Percentiles rank a stretch among this genome's conserved stretches.
phyloP scores from a whole-genome alignment of 768 basidiomycete genomes.

The Mycena albidolilacea region DNA sequence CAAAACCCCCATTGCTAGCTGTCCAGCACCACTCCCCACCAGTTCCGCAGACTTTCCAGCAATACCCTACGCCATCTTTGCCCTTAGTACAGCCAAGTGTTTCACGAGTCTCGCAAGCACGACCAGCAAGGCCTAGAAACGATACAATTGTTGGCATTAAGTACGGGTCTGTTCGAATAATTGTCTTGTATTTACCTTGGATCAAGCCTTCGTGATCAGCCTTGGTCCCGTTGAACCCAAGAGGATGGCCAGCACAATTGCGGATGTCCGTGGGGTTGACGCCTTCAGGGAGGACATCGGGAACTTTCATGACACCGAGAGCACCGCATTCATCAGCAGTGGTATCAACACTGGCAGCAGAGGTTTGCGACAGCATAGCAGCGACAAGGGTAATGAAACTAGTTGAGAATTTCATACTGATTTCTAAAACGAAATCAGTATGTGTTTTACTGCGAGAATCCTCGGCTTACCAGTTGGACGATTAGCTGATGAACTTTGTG shows the following conservation, averaged over 20 bases:
- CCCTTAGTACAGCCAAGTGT: neutral
- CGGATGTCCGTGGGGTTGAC: neutral
- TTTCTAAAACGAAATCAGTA: slow-evolving; percentile 2
- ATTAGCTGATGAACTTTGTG: slow-evolving; percentile 8
- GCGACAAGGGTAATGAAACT: slow-evolving; percentile 2
- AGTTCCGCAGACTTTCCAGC: slow-evolving; percentile 10
- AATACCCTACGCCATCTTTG: slow-evolving; percentile 2
- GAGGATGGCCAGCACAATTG: no score
- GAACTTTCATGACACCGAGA: slow-evolving; percentile 6
- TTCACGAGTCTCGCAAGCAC: neutral
- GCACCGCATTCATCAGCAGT: slow-evolving; percentile 11
- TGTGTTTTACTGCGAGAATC: slow-evolving; percentile 2
- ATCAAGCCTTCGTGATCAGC: neutral
- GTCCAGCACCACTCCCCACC: slow-evolving; percentile 15
- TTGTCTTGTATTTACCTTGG: slow-evolving; percentile 6
- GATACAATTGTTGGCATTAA: neutral
- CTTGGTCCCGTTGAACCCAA: no score
- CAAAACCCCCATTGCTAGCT: neutral
- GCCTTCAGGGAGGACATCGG: slow-evolving; percentile 8
- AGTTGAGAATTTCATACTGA: slow-evolving; percentile 12
- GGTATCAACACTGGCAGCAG: neutral
- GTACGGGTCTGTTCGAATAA: neutral
- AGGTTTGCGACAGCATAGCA: neutral
- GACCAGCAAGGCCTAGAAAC: neutral
- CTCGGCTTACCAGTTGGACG: neutral